These are phyloP conservation scores for Protomyces lactucae-debilis DNA, from an alignment of 1,139 yeast species.

Conservation along the genomic window DNA sequence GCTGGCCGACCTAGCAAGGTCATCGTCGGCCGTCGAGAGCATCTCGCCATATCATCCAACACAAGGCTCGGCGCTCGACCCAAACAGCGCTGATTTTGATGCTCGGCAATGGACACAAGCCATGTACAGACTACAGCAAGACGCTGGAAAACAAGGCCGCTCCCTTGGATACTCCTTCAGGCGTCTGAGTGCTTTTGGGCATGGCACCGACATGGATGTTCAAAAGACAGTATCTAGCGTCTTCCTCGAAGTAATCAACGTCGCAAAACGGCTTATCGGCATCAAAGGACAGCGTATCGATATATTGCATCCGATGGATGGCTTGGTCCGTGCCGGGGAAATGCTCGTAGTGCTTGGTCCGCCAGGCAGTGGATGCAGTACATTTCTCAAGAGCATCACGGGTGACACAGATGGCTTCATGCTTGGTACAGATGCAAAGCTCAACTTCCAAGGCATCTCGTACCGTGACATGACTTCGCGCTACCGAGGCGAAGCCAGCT, in stretches of 20 bases:
- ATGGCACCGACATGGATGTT: constrained; percentile 72
- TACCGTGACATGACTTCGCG: constrained; percentile 48
- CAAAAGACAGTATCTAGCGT: constrained; percentile 65
- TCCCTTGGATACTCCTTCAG: constrained; percentile 66
- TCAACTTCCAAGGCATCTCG: constrained; percentile 48
- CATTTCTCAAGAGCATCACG: constrained; percentile 52
- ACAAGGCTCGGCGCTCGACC: constrained; percentile 49
- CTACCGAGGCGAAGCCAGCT: constrained; percentile 64
- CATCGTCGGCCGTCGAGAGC: not conserved
- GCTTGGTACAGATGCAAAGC: constrained; percentile 39
- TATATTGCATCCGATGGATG: constrained; percentile 65
- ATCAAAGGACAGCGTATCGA: constrained; percentile 34
- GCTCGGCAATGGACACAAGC: constrained; percentile 71
- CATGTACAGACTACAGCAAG: constrained; percentile 56
- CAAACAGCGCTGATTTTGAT: constrained; percentile 54
- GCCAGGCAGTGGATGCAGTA: constrained; percentile 65
- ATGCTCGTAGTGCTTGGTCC: constrained; percentile 59
- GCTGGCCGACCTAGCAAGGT: not conserved
- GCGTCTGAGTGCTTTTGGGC: constrained; percentile 66
- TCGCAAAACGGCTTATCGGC: constrained; percentile 34
- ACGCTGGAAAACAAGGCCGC: constrained; percentile 52
- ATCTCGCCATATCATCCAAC: not conserved
- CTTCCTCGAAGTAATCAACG: constrained; percentile 36
- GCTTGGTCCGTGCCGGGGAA: constrained; percentile 56
- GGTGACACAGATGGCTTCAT: constrained; percentile 48